A percentile compares a stretch with the other conserved stretches of the same genome.
phyloP scores from a whole-genome alignment of 169 alveolate genomes.

The Plasmodium gaboni region DNA sequence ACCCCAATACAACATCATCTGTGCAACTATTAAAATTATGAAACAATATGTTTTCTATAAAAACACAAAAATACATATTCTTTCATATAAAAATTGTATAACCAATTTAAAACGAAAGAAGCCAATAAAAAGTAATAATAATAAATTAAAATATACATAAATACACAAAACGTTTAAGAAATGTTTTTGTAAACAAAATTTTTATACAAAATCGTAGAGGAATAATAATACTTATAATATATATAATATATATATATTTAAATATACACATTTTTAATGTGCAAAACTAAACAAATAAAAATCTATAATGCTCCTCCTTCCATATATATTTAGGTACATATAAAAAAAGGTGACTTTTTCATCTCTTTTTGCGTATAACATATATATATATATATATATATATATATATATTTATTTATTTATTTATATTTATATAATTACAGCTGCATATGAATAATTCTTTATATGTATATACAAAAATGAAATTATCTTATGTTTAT shows the following conservation, averaged over 20 bases:
- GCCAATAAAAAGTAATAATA: background rate
- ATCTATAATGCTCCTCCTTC: background rate
- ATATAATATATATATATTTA: too few species aligned
- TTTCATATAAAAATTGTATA: background rate
- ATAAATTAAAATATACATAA: conserved; percentile 1
- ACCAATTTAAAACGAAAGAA: too few species aligned
- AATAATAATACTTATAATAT: background rate
- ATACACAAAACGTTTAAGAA: background rate
- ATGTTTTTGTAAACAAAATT: background rate
- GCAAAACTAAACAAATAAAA: background rate
- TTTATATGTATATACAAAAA: background rate
- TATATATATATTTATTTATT: background rate
- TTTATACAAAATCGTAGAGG: conserved; percentile 3
- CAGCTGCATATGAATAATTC: background rate
- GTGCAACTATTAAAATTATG: background rate
- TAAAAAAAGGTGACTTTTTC: too few species aligned
- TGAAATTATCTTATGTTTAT: background rate
- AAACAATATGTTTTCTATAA: too few species aligned
- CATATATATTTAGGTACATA: background rate
- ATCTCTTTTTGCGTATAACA: too few species aligned
- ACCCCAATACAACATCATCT: background rate
- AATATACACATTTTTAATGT: background rate
- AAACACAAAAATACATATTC: conserved; percentile 3
- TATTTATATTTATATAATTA: background rate
- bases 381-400: background rate